Conservation (phyloP, 495 filamentous ascomycete species). For the Extremus antarcticus region DNA sequence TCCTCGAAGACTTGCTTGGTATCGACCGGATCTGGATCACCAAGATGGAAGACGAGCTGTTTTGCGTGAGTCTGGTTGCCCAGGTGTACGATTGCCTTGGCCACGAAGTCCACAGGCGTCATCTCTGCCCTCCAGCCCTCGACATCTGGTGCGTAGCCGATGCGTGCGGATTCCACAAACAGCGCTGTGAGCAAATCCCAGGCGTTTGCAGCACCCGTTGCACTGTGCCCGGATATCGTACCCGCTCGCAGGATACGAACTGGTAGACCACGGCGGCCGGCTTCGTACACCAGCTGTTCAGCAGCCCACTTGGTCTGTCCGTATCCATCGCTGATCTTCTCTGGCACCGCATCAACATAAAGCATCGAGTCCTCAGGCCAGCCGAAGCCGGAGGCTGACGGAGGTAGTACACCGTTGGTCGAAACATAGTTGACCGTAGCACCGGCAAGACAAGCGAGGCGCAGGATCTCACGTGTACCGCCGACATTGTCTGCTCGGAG, state of each 20-base stretch:
- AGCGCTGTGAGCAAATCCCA: slow-evolving; percentile 57
- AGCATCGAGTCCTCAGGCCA: slow-evolving; percentile 52
- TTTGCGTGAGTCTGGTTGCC: slow-evolving; percentile 41
- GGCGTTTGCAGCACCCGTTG: slow-evolving; percentile 57
- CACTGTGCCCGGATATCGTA: slow-evolving; percentile 69
- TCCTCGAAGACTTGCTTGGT: slow-evolving; percentile 45
- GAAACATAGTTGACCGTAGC: slow-evolving; percentile 62
- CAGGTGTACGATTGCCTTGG: slow-evolving; percentile 51
- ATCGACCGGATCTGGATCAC: slow-evolving; percentile 51
- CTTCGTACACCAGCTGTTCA: slow-evolving; percentile 73
- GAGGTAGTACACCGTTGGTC: slow-evolving; percentile 56
- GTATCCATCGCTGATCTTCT: slow-evolving; percentile 62
- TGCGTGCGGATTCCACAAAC: slow-evolving; percentile 53
- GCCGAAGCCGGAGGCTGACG: slow-evolving; percentile 37
- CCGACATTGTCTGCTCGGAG: slow-evolving; percentile 68
- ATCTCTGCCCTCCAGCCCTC: slow-evolving; percentile 60
- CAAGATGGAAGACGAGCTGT: slow-evolving; percentile 52
- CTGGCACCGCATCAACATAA: slow-evolving; percentile 46
- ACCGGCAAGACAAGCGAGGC: slow-evolving; percentile 46
- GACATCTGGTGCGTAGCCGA: slow-evolving; percentile 52
- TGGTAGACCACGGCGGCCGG: slow-evolving; percentile 65
- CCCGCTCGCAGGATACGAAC: slow-evolving; percentile 74
- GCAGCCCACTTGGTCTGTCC: slow-evolving; percentile 81
- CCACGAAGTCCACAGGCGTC: slow-evolving; percentile 63
- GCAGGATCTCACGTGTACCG: slow-evolving; percentile 53